phyloP scores from a whole-genome alignment of 306 rosid species.

The Trichosanthes truncata region DNA sequence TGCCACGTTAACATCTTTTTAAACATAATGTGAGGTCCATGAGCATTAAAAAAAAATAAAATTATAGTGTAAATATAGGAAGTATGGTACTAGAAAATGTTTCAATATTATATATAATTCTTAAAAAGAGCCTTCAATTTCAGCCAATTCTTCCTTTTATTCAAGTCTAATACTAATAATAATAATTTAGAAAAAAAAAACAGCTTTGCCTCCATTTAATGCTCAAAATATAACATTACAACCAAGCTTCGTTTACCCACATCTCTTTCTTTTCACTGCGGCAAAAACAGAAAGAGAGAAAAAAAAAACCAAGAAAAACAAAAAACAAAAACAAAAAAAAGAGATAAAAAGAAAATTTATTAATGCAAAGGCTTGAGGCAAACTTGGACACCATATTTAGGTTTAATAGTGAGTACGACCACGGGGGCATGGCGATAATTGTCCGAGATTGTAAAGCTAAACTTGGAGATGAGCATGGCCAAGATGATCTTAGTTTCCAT shows the following conservation, averaged over 20 bases:
- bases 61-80: no score
- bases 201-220: not conserved
- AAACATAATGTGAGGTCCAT: no score
- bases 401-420: constrained; percentile 78
- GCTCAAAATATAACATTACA: not conserved
- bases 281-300: constrained; percentile 6
- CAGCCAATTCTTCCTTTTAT: not conserved
- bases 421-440: constrained; percentile 86
- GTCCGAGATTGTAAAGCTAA: constrained; percentile 47
- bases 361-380: constrained; percentile 50
- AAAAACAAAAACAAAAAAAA: not conserved
- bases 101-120: no score
- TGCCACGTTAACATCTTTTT: no score
- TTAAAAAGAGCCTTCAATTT: no score
- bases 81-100: no score
- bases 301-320: not conserved
- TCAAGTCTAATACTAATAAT: not conserved
- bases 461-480: constrained; percentile 71
- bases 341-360: not conserved
- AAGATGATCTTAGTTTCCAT: constrained; percentile 91
- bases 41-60: no score
- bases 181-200: not conserved
- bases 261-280: not conserved
- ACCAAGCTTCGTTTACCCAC: not conserved
- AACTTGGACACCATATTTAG: constrained; percentile 86